Conservation (phyloP, 768 basidiomycete species). For the Phanerochaete sordida region DNA sequence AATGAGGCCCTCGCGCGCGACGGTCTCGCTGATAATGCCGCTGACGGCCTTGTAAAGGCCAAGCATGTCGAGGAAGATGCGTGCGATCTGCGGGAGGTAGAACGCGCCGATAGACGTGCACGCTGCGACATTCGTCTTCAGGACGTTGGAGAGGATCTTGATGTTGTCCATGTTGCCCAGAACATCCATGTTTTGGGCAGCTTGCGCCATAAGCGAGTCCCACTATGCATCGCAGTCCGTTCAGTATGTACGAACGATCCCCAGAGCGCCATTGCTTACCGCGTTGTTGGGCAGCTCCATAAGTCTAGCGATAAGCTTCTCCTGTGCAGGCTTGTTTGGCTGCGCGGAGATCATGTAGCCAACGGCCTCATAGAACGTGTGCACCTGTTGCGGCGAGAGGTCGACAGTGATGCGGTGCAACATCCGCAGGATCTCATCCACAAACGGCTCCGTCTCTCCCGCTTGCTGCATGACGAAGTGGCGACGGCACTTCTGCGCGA, state of each 20-base stretch:
- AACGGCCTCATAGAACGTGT: conserved; percentile 98
- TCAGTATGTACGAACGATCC: not conserved
- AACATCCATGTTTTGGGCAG: conserved; percentile 88
- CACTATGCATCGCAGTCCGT: conserved; percentile 56
- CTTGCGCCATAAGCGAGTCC: conserved; percentile 97
- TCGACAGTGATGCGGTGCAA: conserved; percentile 94
- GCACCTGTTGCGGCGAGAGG: conserved; percentile 91
- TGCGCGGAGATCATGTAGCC: conserved; percentile 99
- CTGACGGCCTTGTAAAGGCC: conserved; percentile 97
- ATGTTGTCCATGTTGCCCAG: conserved; percentile 89
- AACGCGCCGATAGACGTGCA: conserved; percentile 96
- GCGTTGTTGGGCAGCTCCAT: conserved; percentile 99
- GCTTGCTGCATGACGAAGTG: conserved; percentile 99
- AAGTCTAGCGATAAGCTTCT: conserved; percentile 88
- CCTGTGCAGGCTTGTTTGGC: conserved; percentile 95
- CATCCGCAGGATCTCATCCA: conserved; percentile 92
- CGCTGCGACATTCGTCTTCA: conserved; percentile 98
- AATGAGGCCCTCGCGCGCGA: conserved; percentile 80
- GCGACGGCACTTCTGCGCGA: conserved; percentile 95
- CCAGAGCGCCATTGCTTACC: conserved; percentile 42
- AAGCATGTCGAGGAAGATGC: conserved; percentile 97
- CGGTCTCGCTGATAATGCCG: conserved; percentile 91
- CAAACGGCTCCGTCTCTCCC: conserved; percentile 95
- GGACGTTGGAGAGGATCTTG: conserved; percentile 92
- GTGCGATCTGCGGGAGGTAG: conserved; percentile 94